phyloP scores from a whole-genome alignment of 371 early-diverging fungal genomes.

The Batrachochytrium dendrobatidis region DNA sequence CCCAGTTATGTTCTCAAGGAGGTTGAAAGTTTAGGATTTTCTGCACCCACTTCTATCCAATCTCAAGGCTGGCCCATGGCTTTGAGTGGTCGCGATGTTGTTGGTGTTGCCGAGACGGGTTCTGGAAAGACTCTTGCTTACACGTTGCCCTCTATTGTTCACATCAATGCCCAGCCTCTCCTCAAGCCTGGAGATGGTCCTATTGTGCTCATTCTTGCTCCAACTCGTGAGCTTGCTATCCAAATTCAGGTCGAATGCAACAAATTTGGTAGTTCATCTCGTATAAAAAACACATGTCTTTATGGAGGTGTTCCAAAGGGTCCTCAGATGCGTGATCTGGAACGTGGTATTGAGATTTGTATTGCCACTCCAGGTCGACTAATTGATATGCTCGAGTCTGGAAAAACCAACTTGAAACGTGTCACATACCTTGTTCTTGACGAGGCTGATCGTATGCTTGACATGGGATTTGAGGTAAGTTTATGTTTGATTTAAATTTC shows the following conservation, averaged over 20 bases:
- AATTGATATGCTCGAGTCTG: constrained; percentile 96
- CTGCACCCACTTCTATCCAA: constrained; percentile 91
- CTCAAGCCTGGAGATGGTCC: constrained; percentile 85
- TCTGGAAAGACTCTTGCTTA: constrained; percentile 97
- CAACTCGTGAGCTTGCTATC: constrained; percentile 97
- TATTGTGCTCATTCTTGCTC: constrained; percentile 94
- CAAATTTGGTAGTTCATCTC: constrained; percentile 74
- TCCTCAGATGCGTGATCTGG: constrained; percentile 96
- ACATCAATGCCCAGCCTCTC: constrained; percentile 91
- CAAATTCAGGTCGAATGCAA: constrained; percentile 94
- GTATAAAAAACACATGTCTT: constrained; percentile 80
- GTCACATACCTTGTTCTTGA: constrained; percentile 98
- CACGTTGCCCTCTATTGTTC: constrained; percentile 91
- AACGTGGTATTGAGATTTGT: constrained; percentile 96
- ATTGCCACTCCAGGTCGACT: constrained; percentile 99
- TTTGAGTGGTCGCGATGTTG: constrained; percentile 93
- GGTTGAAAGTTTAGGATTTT: constrained; percentile 63
- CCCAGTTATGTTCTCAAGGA: constrained; percentile 61
- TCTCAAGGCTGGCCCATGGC: constrained; percentile 95
- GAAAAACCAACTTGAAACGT: constrained; percentile 84
- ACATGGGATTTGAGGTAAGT: constrained; percentile 99
- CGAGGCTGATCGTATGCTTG: constrained; percentile 77
- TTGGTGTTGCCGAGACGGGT: constrained; percentile 99
- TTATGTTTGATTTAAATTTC: too few relatives aligned
- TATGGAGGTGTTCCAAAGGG: constrained; percentile 98